Evolutionary conservation across 192 early-diverging fungal species (phyloP), one percentile per base, ranked within the genome.

Genomic region (Anaeromyces robustus): DNA sequence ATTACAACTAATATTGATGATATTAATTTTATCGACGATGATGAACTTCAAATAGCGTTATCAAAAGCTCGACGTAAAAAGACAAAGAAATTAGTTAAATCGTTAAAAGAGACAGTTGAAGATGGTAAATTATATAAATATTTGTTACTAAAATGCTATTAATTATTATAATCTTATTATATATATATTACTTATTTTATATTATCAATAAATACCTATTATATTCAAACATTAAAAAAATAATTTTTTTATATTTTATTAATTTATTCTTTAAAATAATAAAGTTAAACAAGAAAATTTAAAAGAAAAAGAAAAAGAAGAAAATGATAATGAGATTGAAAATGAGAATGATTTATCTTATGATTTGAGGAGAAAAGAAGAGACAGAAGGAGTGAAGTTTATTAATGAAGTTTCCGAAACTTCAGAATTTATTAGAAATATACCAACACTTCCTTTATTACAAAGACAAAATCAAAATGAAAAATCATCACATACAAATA

Each of bases 1-100:
- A 77, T 79, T 13, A 83, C 83, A 29, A 68, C 82, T 30, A 78
- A 84, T 31, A 77, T 87, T 77, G 81, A 82, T 30, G 90, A 93
- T n/a, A 81, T 90, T 18, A 96, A 94, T 82, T 92, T 93, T 87
- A 95, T 97, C 22, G 97, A 98, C 81, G 97, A 98, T 83, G 96
- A 97, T 81, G 97, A 98, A 79, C 83, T 98, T 59, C 96, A 97
- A 80, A 83, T 85, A 29, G 94, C 96, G 16, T 85, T 98, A n/a
- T 91, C 95, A 1, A 85, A 89, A 16, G 87, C 94, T 18, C 88
- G 97, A 41, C 84, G 91, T 77, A 90, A 94, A 84, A 85, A 82
- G 43, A 31, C 83, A 59, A 68, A 81, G 1, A 79, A 85, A 77
- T 86, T 87, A 22, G 83, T 83, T 18, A 82, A 86, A 34, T 88